A percentile compares a stretch with the other conserved stretches of the same genome.
Conservation (phyloP, 2,329 filamentous ascomycete genomes). For the Penicillium sp. region DNA sequence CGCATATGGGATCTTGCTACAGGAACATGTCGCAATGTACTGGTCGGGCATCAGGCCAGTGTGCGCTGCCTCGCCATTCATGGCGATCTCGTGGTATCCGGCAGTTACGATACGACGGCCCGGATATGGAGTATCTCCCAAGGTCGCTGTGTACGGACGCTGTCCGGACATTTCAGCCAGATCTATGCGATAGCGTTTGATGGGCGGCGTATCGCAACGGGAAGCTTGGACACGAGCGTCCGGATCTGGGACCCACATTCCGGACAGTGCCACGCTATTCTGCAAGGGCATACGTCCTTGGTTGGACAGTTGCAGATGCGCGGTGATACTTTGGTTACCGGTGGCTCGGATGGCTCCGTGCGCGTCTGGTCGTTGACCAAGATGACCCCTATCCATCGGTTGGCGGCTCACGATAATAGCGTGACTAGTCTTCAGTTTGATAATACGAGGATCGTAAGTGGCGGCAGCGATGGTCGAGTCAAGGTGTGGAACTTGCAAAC, state of each 20-base stretch:
- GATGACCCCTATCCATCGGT: constrained; percentile 87
- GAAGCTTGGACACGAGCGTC: constrained; percentile 94
- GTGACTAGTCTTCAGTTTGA: constrained; percentile 98
- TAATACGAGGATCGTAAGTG: constrained; percentile 90
- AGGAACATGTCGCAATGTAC: constrained; percentile 84
- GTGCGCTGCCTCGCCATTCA: constrained; percentile 95
- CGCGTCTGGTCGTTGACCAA: constrained; percentile 92
- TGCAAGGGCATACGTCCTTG: constrained; percentile 95
- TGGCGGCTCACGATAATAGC: constrained; percentile 97
- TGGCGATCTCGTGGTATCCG: constrained; percentile 95
- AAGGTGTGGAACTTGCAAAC: constrained; percentile 98
- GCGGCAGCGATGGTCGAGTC: constrained; percentile 94
- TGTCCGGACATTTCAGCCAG: constrained; percentile 95
- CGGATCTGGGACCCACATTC: constrained; percentile 92
- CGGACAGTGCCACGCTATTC: constrained; percentile 83
- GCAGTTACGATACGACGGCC: constrained; percentile 95
- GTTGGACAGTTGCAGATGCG: constrained; percentile 97
- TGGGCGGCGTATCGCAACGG: constrained; percentile 87
- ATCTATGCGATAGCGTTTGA: constrained; percentile 99
- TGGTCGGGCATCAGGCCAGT: constrained; percentile 93
- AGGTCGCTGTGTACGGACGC: constrained; percentile 84
- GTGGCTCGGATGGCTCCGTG: constrained; percentile 93
- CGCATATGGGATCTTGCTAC: constrained; percentile 92
- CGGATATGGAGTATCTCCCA: constrained; percentile 98
- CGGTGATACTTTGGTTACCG: constrained; percentile 90